These are phyloP conservation scores for Elymus sibiricus DNA, from an alignment of 176 grass and related monocot genomes.

Conservation along the genomic window DNA sequence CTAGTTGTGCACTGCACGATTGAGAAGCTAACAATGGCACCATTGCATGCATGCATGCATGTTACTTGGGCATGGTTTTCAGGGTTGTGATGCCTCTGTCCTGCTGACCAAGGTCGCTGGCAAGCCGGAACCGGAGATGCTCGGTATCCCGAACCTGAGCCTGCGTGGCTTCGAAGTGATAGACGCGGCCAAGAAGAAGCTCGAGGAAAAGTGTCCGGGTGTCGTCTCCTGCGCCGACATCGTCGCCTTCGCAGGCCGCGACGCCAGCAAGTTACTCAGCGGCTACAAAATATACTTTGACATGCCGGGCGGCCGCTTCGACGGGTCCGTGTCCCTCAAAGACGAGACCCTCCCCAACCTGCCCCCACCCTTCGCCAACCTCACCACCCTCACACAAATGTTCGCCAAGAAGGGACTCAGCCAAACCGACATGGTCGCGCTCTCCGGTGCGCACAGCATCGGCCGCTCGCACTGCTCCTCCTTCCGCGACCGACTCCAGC, in stretches of 20 bases:
- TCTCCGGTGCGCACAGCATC: conserved; percentile 40
- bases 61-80: not conserved
- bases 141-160: not conserved
- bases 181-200: not conserved
- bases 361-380: not conserved
- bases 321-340: conserved; percentile 1
- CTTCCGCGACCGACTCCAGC: conserved; percentile 19
- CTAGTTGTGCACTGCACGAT: not conserved
- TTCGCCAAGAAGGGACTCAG: conserved; percentile 32
- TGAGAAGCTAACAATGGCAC: not conserved
- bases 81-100: not conserved
- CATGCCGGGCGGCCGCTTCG: conserved; percentile 41
- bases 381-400: not conserved
- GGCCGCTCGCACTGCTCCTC: conserved; percentile 34
- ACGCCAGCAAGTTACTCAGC: conserved; percentile 29
- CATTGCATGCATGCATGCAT: no score
- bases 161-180: not conserved
- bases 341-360: not conserved
- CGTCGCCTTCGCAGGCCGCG: conserved; percentile 48
- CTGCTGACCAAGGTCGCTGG: not conserved
- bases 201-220: not conserved
- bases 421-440: conserved; percentile 23
- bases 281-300: not conserved
- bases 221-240: conserved; percentile 47
- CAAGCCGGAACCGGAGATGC: not conserved